Base-by-base conservation (phyloP, 176 grass and related monocot genomes). In the Musa troglodytarum region DNA sequence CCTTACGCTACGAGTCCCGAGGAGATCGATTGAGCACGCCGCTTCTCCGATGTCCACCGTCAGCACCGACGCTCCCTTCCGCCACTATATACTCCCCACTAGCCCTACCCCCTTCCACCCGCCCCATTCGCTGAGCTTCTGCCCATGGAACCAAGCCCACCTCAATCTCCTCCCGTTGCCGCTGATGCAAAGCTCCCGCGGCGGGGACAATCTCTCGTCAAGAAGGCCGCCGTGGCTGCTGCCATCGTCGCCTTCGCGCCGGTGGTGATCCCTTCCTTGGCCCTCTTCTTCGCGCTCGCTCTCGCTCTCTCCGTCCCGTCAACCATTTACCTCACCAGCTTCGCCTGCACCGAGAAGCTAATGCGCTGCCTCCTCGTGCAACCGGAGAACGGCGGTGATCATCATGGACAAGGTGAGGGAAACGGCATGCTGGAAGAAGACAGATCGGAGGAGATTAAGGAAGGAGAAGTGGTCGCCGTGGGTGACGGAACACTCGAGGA, bases 281-380 rank as follows among this genome's bases (percentile, higher is more conserved):
- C 82, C 9, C 10, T 79, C 71, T 52, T 82, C 15, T 82, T 54
- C 34, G 11, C 75, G 12, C 62, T 77, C 19, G 64, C 68, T 10
- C 7, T 79, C 9, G 79, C 61, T 13, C 62, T 86, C 34, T 77
- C 84, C 53, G n/a, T 86, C 62, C 79, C 84, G 20, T 77, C 69
- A 67, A 56, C 74, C 14, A 53, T 74, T 74, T 81, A 76, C 78
- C 78, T 81, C 21, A 67, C 78, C 83, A 72, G 55, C 67, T n/a
- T 85, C 68, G 73, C 74, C 28, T 67, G 64, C 83, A 34, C 73
- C 43, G 51, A 85, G 25, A 52, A 55, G 66, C 74, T 81, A 16
- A 68, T 57, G 68, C 43, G 17, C 28, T 52, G 68, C 8, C 83
- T 81, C 74, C 74, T 77, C 72, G 54, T 15, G 1, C 65, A 1